Base-by-base conservation (phyloP, 179 eudicot genomes). In the Beta macrorhiza region DNA sequence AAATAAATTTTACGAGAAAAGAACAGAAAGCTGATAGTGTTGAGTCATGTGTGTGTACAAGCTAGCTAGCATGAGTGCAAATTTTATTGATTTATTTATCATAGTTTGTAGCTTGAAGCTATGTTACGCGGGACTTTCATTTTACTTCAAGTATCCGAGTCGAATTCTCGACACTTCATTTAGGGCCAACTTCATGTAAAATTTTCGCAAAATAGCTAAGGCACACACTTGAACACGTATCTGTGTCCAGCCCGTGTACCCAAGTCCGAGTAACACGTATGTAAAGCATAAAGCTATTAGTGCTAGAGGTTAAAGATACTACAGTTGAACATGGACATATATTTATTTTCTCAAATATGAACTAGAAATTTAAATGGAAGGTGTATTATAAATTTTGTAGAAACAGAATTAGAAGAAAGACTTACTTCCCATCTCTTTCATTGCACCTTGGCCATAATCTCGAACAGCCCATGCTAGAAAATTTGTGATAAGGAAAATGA, bases 381-480 rank as follows among this genome's bases (percentile, higher is more conserved):
- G 47, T 56, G 14, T 74, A 62, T 47, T 42, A 67, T 63, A 19
- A 42, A 17, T 32, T 12, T 1, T 47, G 79, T 12, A 1, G 44
- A 59, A 45, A 67, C 10, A 74, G 5, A 10, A 22, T 56, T 69
- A 78, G 20, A 61, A 58, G 72, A 11, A 10, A 67, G 32, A 70
- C 95, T 91, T 86, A 93, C 98, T 89, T 75, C 82, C 71, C 84
- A 92, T 79, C 77, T 90, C 90, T 13, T 79, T 84, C 86, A 89
- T 79, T 42, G 83, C 86, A 19, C 81, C 59, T 71, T 75, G 88
- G 77, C 97, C 98, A 84, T 91, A 93, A 83, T 93, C 98, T 14
- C 98, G 93, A 89, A 91, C 83, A 20, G 89, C 92, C 98, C 97
- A 93, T 4, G 98, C 98, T 73, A 93, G 86, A 84, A 93, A 86